phyloP scores from a whole-genome alignment of 768 basidiomycete genomes.

The Lactarius hengduanensis region DNA sequence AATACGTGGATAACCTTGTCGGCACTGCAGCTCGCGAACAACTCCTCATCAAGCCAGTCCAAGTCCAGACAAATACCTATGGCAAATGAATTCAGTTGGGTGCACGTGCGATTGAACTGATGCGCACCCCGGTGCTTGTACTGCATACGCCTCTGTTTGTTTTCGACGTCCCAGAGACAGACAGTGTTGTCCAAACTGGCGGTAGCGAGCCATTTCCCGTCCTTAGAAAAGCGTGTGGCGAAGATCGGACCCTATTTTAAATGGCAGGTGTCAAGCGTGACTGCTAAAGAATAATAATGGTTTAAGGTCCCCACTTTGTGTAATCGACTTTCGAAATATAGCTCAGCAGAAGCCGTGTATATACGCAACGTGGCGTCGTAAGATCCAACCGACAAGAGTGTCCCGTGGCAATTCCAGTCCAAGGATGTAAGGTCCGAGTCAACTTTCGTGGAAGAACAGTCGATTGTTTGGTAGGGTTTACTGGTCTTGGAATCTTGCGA shows the following conservation, averaged over 20 bases:
- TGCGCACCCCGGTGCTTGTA: conserved; percentile 64
- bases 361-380: conserved; percentile 73
- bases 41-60: conserved; percentile 71
- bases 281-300: not conserved
- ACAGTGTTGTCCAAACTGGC: conserved; percentile 77
- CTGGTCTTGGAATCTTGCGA: conserved; percentile 38
- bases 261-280: not conserved
- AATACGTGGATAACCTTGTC: conserved; percentile 64
- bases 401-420: conserved; percentile 75
- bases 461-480: conserved; percentile 45
- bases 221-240: conserved; percentile 70
- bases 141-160: conserved; percentile 59
- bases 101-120: not conserved
- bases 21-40: conserved; percentile 73
- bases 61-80: conserved; percentile 77
- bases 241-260: conserved; percentile 71
- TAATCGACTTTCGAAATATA: conserved; percentile 60
- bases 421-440: conserved; percentile 70
- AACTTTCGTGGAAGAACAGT: conserved; percentile 47
- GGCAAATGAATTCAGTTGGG: not conserved
- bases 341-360: conserved; percentile 55
- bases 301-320: conserved; percentile 55
- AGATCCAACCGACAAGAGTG: conserved; percentile 72
- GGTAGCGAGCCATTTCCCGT: conserved; percentile 69
- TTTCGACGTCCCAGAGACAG: conserved; percentile 75